A percentile compares a stretch with the other conserved stretches of the same genome.
Evolutionary conservation across 352 stramenopile species (phyloP).

Genomic region (Phytophthora litchii): DNA sequence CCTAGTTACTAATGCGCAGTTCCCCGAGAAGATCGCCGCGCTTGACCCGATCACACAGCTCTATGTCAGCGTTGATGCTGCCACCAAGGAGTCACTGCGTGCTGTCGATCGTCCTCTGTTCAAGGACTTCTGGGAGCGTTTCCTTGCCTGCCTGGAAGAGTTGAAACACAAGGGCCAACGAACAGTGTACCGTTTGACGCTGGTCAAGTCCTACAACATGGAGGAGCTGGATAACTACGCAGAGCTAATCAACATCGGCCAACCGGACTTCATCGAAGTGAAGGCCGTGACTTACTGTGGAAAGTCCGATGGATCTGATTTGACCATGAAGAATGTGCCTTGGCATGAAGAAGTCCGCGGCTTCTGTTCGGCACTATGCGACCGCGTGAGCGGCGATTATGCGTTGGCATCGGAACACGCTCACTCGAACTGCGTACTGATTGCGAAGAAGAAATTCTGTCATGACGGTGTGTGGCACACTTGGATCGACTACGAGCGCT

Average conservation of each 20-base stretch:
- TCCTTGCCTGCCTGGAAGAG: conserved; percentile 90
- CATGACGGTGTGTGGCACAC: conserved; percentile 95
- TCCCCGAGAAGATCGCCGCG: conserved; percentile 95
- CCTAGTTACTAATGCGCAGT: conserved; percentile 99
- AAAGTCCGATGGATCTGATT: conserved; percentile 96
- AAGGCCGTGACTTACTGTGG: conserved; percentile 99
- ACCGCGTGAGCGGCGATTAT: conserved; percentile 88
- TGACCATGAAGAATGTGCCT: conserved; percentile 98
- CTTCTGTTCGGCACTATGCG: conserved; percentile 87
- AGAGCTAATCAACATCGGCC: conserved; percentile 91
- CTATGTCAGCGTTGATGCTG: conserved; percentile 98
- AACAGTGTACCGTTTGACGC: conserved; percentile 96
- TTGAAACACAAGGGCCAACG: conserved; percentile 96
- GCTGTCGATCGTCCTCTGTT: conserved; percentile 97
- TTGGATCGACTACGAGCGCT: conserved; percentile 99
- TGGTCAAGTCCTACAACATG: conserved; percentile 99
- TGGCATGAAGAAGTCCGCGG: conserved; percentile 97
- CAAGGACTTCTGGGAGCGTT: conserved; percentile 97
- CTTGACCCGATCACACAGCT: conserved; percentile 98
- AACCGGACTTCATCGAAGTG: conserved; percentile 95
- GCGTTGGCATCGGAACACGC: conserved; percentile 95
- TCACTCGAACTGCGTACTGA: conserved; percentile 96
- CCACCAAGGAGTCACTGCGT: conserved; percentile 96
- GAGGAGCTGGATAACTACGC: conserved; percentile 95
- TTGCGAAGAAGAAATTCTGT: conserved; percentile 92